Evolutionary conservation across 495 filamentous ascomycete species (phyloP).

Genomic region (Glonium stellatum): DNA sequence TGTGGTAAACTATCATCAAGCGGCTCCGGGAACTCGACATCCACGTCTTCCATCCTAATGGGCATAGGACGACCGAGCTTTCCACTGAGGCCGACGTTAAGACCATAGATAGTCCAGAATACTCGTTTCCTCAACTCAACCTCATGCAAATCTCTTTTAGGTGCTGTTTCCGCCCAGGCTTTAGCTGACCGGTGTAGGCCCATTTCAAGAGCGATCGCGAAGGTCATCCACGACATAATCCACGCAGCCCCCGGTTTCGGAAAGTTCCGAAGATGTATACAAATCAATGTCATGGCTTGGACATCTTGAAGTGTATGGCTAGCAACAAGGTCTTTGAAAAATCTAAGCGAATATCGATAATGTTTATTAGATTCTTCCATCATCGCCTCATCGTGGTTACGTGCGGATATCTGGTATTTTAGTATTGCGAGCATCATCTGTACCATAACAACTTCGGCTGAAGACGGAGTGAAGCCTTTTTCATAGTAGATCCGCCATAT

Average conservation of each 20-base stretch:
- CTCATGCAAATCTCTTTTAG: constrained; percentile 46
- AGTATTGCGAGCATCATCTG: constrained; percentile 75
- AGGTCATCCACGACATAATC: constrained; percentile 52
- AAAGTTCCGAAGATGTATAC: constrained; percentile 61
- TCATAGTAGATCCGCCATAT: constrained; percentile 58
- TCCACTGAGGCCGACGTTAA: constrained; percentile 59
- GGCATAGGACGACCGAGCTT: constrained; percentile 72
- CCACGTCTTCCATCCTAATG: constrained; percentile 61
- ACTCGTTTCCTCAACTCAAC: constrained; percentile 69
- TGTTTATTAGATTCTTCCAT: constrained; percentile 64
- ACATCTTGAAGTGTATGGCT: constrained; percentile 56
- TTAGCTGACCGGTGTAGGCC: constrained; percentile 66
- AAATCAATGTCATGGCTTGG: constrained; percentile 65
- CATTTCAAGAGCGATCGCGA: constrained; percentile 61
- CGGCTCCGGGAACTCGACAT: constrained; percentile 64
- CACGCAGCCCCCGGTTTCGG: constrained; percentile 71
- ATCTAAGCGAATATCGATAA: constrained; percentile 64
- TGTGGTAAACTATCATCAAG: constrained; percentile 58
- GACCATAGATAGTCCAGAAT: constrained; percentile 62
- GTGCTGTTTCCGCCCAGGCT: constrained; percentile 49
- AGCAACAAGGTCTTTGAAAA: constrained; percentile 55
- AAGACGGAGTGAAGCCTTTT: constrained; percentile 48
- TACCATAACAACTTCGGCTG: constrained; percentile 60
- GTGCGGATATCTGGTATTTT: constrained; percentile 61
- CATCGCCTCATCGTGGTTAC: constrained; percentile 49